phyloP scores from a whole-genome alignment of 257 asterid species.

The Gentiana straminea region DNA sequence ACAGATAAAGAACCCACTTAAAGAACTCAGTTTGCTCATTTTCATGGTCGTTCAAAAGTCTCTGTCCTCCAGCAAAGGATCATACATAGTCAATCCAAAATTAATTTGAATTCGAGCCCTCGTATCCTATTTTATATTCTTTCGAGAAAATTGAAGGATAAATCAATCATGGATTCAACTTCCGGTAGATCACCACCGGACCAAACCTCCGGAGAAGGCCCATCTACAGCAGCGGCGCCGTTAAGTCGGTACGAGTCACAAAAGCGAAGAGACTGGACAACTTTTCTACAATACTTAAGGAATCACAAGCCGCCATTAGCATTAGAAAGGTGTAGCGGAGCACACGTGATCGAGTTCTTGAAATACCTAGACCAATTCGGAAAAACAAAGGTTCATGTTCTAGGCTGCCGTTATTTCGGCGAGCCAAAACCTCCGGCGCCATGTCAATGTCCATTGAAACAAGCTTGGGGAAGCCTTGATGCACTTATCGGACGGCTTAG shows the following conservation, averaged over 20 bases:
- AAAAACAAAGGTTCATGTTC: constrained; percentile 37
- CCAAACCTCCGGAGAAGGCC: constrained; percentile 14
- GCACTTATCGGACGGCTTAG: constrained; percentile 42
- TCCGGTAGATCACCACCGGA: constrained; percentile 18
- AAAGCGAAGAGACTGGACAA: constrained; percentile 40
- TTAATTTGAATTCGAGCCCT: no score
- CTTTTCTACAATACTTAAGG: constrained; percentile 32
- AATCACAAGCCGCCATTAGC: constrained; percentile 41
- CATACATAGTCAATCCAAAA: no score
- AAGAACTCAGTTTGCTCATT: not conserved
- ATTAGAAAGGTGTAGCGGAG: constrained; percentile 37
- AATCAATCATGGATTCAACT: constrained; percentile 24
- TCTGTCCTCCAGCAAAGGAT: no score
- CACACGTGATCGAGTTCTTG: constrained; percentile 44
- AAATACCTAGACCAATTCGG: constrained; percentile 41
- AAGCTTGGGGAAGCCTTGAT: constrained; percentile 48
- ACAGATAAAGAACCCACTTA: not conserved
- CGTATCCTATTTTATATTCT: no score
- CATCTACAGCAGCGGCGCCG: constrained; percentile 20
- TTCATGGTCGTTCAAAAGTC: no score
- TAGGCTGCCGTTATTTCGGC: constrained; percentile 36
- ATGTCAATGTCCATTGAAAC: constrained; percentile 32
- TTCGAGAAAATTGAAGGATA: not conserved
- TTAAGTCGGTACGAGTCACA: constrained; percentile 41
- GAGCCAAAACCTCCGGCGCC: constrained; percentile 39